phyloP scores from a whole-genome alignment of 768 basidiomycete species.

The Erythrobasidium yunnanense region DNA sequence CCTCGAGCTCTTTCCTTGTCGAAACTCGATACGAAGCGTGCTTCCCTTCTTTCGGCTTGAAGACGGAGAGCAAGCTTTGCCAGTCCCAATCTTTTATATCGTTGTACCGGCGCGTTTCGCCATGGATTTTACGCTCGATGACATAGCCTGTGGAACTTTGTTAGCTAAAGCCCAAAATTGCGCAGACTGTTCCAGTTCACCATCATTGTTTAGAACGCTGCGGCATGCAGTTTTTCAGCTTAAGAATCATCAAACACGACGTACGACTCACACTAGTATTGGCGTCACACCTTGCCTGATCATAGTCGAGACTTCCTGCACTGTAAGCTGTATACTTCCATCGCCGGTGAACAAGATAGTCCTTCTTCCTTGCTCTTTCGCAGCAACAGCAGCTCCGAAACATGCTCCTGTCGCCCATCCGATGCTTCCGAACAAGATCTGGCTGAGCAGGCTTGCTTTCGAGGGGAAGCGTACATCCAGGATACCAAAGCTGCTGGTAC shows the following conservation, averaged over 20 bases:
- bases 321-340: slow-evolving; percentile 41
- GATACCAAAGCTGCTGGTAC: slow-evolving; percentile 76
- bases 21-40: slow-evolving; percentile 40
- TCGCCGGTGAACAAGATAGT: slow-evolving; percentile 50
- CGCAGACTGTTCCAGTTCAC: too few species aligned
- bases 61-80: slow-evolving; percentile 41
- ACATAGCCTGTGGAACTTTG: too few species aligned
- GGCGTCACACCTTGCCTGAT: slow-evolving; percentile 61
- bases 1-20: slow-evolving; percentile 52
- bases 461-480: slow-evolving; percentile 67
- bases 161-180: too few species aligned
- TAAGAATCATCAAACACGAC: too few species aligned
- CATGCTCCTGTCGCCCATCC: slow-evolving; percentile 80
- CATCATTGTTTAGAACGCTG: slow-evolving; percentile 8
- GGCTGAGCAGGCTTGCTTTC: slow-evolving; percentile 56
- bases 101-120: slow-evolving; percentile 31
- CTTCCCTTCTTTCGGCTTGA: slow-evolving; percentile 41
- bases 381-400: slow-evolving; percentile 49
- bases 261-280: slow-evolving; percentile 42
- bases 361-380: slow-evolving; percentile 53
- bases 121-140: slow-evolving; percentile 61
- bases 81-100: slow-evolving; percentile 62
- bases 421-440: slow-evolving; percentile 84
- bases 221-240: background rate
- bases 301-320: slow-evolving; percentile 54